Conservation (phyloP, 352 stramenopile species). For the Phytophthora crassamura region DNA sequence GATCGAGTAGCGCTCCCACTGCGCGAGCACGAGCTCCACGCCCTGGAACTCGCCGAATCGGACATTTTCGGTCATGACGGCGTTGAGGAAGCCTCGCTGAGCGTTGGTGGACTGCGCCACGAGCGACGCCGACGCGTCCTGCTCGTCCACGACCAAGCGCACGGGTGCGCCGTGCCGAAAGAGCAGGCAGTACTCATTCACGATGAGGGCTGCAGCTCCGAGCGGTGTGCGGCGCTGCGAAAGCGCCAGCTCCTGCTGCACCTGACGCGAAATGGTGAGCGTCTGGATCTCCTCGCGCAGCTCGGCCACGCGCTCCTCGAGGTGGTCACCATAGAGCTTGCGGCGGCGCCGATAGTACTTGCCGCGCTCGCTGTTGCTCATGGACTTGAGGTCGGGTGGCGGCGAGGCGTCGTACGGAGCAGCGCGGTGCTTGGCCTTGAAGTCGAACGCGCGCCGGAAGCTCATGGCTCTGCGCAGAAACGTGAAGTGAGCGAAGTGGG, state of each 20-base stretch:
- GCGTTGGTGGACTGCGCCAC: conserved; percentile 22
- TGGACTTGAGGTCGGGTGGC: conserved; percentile 43
- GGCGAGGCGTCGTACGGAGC: conserved; percentile 10
- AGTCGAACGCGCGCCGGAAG: not conserved
- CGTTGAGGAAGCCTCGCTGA: conserved; percentile 45
- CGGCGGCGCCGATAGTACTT: conserved; percentile 61
- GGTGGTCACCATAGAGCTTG: conserved; percentile 52
- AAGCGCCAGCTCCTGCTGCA: conserved; percentile 32
- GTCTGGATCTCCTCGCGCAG: conserved; percentile 53
- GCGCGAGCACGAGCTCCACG: conserved; percentile 41
- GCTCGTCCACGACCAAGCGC: conserved; percentile 36
- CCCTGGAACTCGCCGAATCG: conserved; percentile 48
- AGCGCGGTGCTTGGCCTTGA: not conserved
- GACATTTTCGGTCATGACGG: conserved; percentile 44
- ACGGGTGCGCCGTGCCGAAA: conserved; percentile 53
- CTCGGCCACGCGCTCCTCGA: conserved; percentile 41
- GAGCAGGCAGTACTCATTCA: conserved; percentile 54
- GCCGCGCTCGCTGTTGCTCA: too few relatives aligned
- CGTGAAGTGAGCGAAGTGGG: too few relatives aligned
- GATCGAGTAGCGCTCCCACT: conserved; percentile 58
- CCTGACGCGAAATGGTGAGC: conserved; percentile 32
- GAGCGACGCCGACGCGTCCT: conserved; percentile 10
- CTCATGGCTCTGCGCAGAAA: not conserved
- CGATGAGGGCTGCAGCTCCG: conserved; percentile 33
- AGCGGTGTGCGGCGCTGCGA: conserved; percentile 22